Base-by-base conservation (phyloP, 257 asterid genomes). In the Euphrasia confusa region DNA sequence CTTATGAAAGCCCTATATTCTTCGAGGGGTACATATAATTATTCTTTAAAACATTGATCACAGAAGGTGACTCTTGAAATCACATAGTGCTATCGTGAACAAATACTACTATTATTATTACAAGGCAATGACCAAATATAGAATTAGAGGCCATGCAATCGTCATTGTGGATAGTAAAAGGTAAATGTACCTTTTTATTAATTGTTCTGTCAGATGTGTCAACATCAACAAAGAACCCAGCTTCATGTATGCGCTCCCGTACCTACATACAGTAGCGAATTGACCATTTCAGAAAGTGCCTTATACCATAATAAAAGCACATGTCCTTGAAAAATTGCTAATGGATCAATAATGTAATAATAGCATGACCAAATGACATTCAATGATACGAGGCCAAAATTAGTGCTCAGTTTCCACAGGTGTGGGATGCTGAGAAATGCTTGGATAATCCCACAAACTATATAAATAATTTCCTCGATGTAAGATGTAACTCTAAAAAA, bases 171-270 rank as follows among this genome's bases (percentile, higher is more conserved):
- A 12, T 44, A 44, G 17, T 44, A 44, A 3, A 44, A 44, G 8
- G 39, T 48, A 28, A 44, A 67, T 79, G 2, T 11, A 90, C 99
- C 97, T 89, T 93, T 68, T 93, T 93, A 72, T 85, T 84, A 71
- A 93, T 89, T 61, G 97, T 93, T 61, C 97, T 74, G 78, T 93
- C 99, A 54, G 80, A 74, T 62, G 85, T 73, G 75, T 93, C 99
- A 18, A 93, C 89, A 69, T 93, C 99, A 42, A 93, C 97, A 70
- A 58, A 69, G 73, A 60, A 93, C 30, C 99, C 99, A 70, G 94
- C 85, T 61, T 75, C 80, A 66, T 85, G 95, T 72, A 93, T 81
- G 70, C 78, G 79, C 32, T 81, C 87, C 65, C 82, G 82, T 12
- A 93, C 86, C 99, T 92, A 63, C 71, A 53, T 55, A 44, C 63